Base-by-base conservation (phyloP, 306 rosid species). In the Cicer pinnatifidum region DNA sequence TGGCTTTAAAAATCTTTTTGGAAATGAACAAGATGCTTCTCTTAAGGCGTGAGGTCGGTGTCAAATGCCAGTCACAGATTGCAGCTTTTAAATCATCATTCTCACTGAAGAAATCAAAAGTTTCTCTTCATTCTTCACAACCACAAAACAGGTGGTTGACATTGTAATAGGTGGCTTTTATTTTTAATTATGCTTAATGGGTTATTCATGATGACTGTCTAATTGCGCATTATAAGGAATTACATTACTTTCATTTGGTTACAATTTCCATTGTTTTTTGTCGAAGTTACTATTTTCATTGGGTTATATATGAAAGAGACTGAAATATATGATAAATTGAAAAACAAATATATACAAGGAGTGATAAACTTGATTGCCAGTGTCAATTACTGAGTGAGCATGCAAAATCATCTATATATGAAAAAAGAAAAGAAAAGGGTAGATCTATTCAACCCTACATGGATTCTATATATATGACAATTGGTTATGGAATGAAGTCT, bases 61-160 rank as follows among this genome's bases (percentile, higher is more conserved):
- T 83, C 77, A 88, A 91, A 85, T 88, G 96, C 72, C 88, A 84
- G 57, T 63, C 88, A 3, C 93, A 93, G 6, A 89, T 90, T 16
- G 90, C 86, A 61, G 93, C 97, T 63, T 90, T 87, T 63, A 89
- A 81, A 75, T 84, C 87, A 9, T 89, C 94, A 0, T 90, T 92
- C 33, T 82, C 94, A 11, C 46, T 78, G 13, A 82, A 81, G 82
- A 86, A 89, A 51, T 85, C 88, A 59, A 89, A 44, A 41, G 38
- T 76, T 39, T 83, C 89, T 45, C 75, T 53, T 35, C 83, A 81
- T 57, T 80, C 87, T 53, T 47, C 80, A 38, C 47, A 77, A 13
- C 41, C 43, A 1, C 63, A 57, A 75, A 35, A 53, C 82, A 59
- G 74, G 66, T 44, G 52, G 48, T 59, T 72, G 54, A 40, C 41